Conservation (phyloP, 2,329 filamentous ascomycete genomes). For the Aschersonia sp. region DNA sequence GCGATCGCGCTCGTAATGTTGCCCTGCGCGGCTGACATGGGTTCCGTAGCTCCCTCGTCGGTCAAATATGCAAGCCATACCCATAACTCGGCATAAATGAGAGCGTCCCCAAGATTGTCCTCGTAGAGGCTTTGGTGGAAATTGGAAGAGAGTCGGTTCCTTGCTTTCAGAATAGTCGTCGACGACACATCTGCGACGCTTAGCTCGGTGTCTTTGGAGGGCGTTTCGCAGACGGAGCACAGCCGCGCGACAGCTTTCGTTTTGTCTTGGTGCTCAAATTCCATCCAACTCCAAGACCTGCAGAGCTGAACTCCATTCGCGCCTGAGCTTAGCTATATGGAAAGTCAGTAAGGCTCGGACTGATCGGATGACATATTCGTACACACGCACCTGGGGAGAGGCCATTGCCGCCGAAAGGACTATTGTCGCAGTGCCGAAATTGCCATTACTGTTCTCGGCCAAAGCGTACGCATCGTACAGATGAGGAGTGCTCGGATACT, state of each 20-base stretch:
- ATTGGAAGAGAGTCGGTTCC: constrained; percentile 34
- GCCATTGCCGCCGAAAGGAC: constrained; percentile 52
- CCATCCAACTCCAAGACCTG: constrained; percentile 53
- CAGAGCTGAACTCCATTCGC: constrained; percentile 28
- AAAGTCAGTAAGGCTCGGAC: constrained; percentile 1
- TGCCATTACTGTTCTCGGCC: constrained; percentile 48
- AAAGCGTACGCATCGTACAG: constrained; percentile 72
- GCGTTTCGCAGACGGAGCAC: constrained; percentile 21
- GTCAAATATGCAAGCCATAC: constrained; percentile 55
- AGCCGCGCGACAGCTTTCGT: constrained; percentile 21
- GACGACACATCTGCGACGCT: constrained; percentile 11
- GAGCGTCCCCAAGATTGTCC: constrained; percentile 30
- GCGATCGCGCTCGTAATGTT: constrained; percentile 36
- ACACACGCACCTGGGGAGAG: constrained; percentile 15
- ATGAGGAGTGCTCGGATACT: constrained; percentile 43
- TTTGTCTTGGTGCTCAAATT: constrained; percentile 29
- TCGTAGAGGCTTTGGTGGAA: constrained; percentile 42
- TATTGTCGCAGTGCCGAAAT: constrained; percentile 40
- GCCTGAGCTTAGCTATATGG: constrained; percentile 6
- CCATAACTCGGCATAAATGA: constrained; percentile 44
- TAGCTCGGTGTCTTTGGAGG: constrained; percentile 4
- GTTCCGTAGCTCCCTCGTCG: constrained; percentile 22
- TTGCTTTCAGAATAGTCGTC: constrained; percentile 35
- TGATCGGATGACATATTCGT: neutral
- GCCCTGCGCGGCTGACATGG: constrained; percentile 33